Percentiles rank a stretch among this genome's conserved stretches.
These are phyloP conservation scores for Tilletiopsis washingtonensis DNA, from an alignment of 1,284 basidiomycete genomes.

Conservation along the genomic window DNA sequence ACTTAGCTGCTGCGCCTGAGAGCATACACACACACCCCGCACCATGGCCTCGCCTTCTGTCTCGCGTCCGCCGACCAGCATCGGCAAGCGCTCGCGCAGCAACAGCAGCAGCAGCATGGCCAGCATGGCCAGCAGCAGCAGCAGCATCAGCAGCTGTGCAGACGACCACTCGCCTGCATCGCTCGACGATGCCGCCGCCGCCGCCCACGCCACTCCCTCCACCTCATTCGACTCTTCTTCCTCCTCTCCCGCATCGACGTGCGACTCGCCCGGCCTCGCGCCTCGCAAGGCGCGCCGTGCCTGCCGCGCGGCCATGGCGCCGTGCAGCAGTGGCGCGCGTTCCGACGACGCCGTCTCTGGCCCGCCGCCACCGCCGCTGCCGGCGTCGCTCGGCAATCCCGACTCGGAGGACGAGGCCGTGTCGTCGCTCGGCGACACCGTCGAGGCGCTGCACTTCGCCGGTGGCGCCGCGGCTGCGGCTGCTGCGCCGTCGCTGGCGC, in stretches of 20 bases:
- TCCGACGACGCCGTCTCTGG: background rate
- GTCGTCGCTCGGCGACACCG: background rate
- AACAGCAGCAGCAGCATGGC: constrained; percentile 1
- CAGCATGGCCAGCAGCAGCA: background rate
- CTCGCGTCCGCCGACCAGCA: background rate
- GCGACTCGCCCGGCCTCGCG: background rate
- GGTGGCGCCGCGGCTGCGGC: background rate
- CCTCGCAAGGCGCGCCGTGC: background rate
- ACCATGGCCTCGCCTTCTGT: background rate
- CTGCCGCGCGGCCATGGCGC: no score
- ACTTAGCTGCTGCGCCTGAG: no score
- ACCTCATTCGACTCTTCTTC: background rate
- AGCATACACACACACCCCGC: no score
- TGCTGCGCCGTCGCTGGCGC: constrained; percentile 49
- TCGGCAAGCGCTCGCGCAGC: constrained; percentile 8
- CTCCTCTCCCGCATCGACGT: background rate
- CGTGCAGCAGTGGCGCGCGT: no score
- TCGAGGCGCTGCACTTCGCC: background rate
- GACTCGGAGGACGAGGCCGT: constrained; percentile 14
- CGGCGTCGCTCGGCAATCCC: constrained; percentile 2
- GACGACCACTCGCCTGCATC: constrained; percentile 5
- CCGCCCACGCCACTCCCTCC: constrained; percentile 9
- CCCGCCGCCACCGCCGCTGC: background rate
- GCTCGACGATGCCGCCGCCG: constrained; percentile 23
- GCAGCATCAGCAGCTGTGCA: background rate